Evolutionary conservation across 768 basidiomycete genomes (phyloP), one percentile per base, ranked within the genome.

Genomic region (Kwoniella sp.): DNA sequence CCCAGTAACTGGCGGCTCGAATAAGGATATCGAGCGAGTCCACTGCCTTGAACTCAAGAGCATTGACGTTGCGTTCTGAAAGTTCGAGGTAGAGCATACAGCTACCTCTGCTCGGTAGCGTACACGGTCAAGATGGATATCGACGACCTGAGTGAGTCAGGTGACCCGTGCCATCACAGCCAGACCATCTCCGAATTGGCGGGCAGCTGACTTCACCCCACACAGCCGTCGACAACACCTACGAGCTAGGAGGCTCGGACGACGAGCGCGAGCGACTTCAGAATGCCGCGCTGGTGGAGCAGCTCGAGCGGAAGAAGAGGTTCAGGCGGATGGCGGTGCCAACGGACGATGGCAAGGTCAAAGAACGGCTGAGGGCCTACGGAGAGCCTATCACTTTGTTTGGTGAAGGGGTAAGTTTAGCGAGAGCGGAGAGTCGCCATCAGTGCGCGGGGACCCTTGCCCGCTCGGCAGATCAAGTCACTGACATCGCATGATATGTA

Each of bases 381-480:
- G 92, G 89, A 32, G 89, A 99, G 73, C 95, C 95, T 32, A 92
- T 98, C 67, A 96, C 92, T 5, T 80, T 98, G 23, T 99, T 98
- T 63, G 95, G 92, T 59, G 95, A 98, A 81, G 84, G 90, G 53
- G 91, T 95, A 69, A 73, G 89, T 82, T 2, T 20, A n/a, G n/a
- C n/a, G n/a, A n/a, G n/a, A n/a, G n/a, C n/a, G n/a, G n/a, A n/a
- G n/a, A n/a, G n/a, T n/a, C n/a, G n/a, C n/a, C n/a, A n/a, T n/a
- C n/a, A n/a, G n/a, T n/a, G n/a, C n/a, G n/a, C n/a, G n/a, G n/a
- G n/a, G n/a, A n/a, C n/a, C n/a, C n/a, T n/a, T n/a, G n/a, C n/a
- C n/a, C n/a, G n/a, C n/a, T n/a, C n/a, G n/a, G n/a, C n/a, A n/a
- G n/a, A n/a, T n/a, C n/a, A n/a, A n/a, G n/a, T n/a, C n/a, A n/a